A percentile compares a stretch with the other conserved stretches of the same genome.
These are phyloP conservation scores for Entomophthora muscae DNA, from an alignment of 371 early-diverging fungal genomes.

Conservation along the genomic window DNA sequence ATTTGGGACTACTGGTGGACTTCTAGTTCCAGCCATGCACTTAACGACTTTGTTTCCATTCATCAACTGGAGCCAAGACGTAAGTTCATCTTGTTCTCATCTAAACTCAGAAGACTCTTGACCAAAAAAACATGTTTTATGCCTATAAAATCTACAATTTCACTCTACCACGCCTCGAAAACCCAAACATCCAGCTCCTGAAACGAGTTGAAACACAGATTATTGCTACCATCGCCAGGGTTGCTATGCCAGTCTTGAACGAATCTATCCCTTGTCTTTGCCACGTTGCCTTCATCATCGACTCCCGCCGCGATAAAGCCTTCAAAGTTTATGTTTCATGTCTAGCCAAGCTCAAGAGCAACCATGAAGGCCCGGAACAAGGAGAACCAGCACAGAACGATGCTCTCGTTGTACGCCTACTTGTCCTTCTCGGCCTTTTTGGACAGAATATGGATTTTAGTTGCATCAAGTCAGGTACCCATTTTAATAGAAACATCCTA, in stretches of 20 bases:
- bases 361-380: background rate
- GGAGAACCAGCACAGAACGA: background rate
- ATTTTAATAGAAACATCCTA: too few relatives aligned
- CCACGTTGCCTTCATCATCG: constrained; percentile 15
- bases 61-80: constrained; percentile 18
- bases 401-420: background rate
- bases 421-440: background rate
- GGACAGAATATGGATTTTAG: background rate
- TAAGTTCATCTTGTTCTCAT: constrained; percentile 9
- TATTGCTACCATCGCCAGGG: constrained; percentile 27
- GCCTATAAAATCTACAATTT: constrained; percentile 34
- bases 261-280: constrained; percentile 36
- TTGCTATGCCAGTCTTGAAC: constrained; percentile 31
- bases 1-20: constrained; percentile 23
- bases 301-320: background rate
- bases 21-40: constrained; percentile 19
- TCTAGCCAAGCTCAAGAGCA: background rate
- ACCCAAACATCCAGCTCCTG: constrained; percentile 31
- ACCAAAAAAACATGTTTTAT: constrained; percentile 27
- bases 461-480: too few relatives aligned
- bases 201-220: constrained; percentile 30
- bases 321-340: background rate
- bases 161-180: constrained; percentile 32
- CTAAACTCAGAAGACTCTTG: constrained; percentile 15
- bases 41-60: constrained; percentile 28